Evolutionary conservation across 1,284 basidiomycete genomes (phyloP), one percentile per base, ranked within the genome.

Genomic region (Coniferiporia weirii): DNA sequence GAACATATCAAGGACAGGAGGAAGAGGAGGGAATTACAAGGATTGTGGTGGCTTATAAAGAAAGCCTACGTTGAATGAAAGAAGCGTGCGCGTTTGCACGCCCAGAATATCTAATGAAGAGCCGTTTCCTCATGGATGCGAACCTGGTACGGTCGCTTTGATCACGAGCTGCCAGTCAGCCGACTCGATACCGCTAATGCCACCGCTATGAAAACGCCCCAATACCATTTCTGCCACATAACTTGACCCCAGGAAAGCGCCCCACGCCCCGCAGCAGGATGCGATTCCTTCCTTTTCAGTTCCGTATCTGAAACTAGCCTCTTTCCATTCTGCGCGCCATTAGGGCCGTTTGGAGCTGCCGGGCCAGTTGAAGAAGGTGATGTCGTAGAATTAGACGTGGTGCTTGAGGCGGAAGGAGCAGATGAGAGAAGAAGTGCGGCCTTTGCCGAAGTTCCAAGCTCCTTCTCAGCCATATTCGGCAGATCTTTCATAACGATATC

Each of bases 381-480:
- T 27, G 56, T 52, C 19, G 35, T 36, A 15, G 60, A 54, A 38
- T 45, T 61, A 22, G 60, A 35, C 2, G 67, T 40, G 6, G 64
- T 54, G 27, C 69, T 59, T 15, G 64, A 47, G 17, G 65, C 61
- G 22, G 69, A 57, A 52, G 66, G 61, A 57, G 64, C 58, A 43
- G 64, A 64, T 47, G 67, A 64, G 22, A 67, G 52, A 20, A 66
- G 52, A 34, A 66, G 60, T 43, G 63, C 60, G 12, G 61, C 48
- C 17, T 53, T 56, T 32, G 79, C 76, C 4, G 78, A 66, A 52
- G 75, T 77, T 6, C 85, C 86, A 54, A 79, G 79, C 66, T 88
- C 87, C 66, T 79, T 83, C 71, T 88, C 79, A 36, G 88, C 93
- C 93, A 95, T 95, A 73, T 95, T 95, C 1, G 93, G 93, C 19